A percentile compares a stretch with the other conserved stretches of the same genome.
These are phyloP conservation scores for Trichoderma harzianum DNA, from an alignment of 2,329 filamentous ascomycete species.

Conservation along the genomic window DNA sequence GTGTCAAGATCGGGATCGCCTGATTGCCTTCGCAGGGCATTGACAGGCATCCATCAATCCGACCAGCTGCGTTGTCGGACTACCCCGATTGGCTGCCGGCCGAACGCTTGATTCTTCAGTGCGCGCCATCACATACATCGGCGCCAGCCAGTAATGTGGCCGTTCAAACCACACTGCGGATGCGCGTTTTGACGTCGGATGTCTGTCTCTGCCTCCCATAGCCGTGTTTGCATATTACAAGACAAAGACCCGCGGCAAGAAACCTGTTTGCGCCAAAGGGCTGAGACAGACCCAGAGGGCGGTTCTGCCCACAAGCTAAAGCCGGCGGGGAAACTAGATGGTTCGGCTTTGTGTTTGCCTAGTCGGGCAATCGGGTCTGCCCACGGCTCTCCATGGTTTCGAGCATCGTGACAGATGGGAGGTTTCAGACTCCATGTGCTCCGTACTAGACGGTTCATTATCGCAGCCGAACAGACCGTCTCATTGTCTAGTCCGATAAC, in stretches of 20 bases:
- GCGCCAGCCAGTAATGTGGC: background rate
- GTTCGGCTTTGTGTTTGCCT: conserved; percentile 1
- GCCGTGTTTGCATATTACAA: background rate
- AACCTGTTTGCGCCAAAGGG: background rate
- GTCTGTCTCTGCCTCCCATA: background rate
- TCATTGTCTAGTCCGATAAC: background rate
- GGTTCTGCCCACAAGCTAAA: background rate
- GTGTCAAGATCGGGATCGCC: conserved; percentile 7
- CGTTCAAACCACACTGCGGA: background rate
- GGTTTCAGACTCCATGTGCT: conserved; percentile 4
- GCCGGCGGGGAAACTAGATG: conserved; percentile 1
- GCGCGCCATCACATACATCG: background rate
- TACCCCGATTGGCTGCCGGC: conserved; percentile 7
- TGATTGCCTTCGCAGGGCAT: conserved; percentile 6
- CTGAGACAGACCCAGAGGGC: background rate
- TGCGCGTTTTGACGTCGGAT: conserved; percentile 10
- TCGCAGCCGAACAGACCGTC: background rate
- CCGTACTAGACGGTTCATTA: conserved; percentile 13
- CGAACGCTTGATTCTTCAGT: background rate
- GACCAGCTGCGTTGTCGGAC: conserved; percentile 9
- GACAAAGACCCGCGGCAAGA: background rate
- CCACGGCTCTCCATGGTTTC: conserved; percentile 7
- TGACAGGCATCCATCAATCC: background rate
- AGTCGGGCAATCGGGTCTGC: conserved; percentile 11
- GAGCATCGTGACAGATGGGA: background rate